Evolutionary conservation across 2,329 filamentous ascomycete species (phyloP).

Genomic region (Exophiala viscosa): DNA sequence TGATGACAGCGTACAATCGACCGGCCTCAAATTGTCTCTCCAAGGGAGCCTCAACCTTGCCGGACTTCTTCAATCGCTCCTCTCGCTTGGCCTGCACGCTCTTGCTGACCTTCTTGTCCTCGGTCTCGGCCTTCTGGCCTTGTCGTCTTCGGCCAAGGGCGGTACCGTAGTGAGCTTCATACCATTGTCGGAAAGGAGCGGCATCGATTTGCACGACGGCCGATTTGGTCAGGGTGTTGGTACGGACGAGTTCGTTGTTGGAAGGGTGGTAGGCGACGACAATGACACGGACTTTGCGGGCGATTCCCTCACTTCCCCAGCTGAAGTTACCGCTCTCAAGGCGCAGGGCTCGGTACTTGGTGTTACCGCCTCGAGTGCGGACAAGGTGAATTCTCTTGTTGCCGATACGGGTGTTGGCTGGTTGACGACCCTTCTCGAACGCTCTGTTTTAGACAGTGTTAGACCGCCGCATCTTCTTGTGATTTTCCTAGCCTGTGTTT

Average conservation of each 20-base stretch:
- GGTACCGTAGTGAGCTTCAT: constrained; percentile 98
- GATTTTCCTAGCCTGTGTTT: constrained; percentile 30
- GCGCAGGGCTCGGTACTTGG: constrained; percentile 98
- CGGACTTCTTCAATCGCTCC: constrained; percentile 71
- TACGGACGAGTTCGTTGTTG: constrained; percentile 99
- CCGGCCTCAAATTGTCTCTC: constrained; percentile 99
- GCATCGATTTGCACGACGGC: constrained; percentile 99
- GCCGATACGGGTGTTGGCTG: constrained; percentile 99
- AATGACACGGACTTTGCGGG: constrained; percentile 99
- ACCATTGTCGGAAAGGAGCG: constrained; percentile 99
- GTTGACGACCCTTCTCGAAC: constrained; percentile 99
- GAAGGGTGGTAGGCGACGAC: constrained; percentile 98
- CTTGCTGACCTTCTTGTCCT: constrained; percentile 88
- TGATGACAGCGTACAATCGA: constrained; percentile 90
- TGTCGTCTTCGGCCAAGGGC: constrained; percentile 85
- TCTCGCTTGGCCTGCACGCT: constrained; percentile 95
- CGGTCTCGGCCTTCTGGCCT: constrained; percentile 62
- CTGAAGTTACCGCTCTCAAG: constrained; percentile 99
- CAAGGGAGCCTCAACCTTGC: constrained; percentile 88
- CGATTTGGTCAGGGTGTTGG: constrained; percentile 99
- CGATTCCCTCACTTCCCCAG: constrained; percentile 95
- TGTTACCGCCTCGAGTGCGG: constrained; percentile 96
- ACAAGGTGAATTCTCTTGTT: constrained; percentile 94
- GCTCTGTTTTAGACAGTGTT: constrained; percentile 63
- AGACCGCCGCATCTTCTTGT: too few relatives aligned